These are phyloP conservation scores for Bisporella sp. DNA, from an alignment of 2,329 filamentous ascomycete genomes.

Conservation along the genomic window DNA sequence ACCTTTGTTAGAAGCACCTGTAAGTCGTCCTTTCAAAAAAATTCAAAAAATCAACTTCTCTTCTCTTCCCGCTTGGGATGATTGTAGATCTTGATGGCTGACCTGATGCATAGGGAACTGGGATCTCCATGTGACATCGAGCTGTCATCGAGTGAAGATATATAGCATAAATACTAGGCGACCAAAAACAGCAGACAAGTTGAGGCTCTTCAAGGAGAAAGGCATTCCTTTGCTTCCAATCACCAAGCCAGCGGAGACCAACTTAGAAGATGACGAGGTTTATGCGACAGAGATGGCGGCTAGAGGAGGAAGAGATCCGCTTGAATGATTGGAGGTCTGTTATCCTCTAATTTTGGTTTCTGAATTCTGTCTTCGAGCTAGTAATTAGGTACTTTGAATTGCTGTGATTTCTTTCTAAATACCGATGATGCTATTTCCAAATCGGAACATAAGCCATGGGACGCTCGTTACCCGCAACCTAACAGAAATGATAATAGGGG, in stretches of 20 bases:
- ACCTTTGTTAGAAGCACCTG: slow-evolving; percentile 45
- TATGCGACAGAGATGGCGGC: neutral
- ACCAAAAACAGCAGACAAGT: slow-evolving; percentile 6
- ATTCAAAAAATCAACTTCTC: neutral
- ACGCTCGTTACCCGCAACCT: too few relatives aligned
- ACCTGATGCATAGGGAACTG: slow-evolving; percentile 39
- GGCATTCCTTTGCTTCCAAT: slow-evolving; percentile 10
- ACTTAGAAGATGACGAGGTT: neutral
- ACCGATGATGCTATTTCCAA: too few relatives aligned
- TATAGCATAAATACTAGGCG: slow-evolving; percentile 54
- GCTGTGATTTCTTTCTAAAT: too few relatives aligned
- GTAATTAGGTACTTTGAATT: too few relatives aligned
- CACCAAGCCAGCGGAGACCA: slow-evolving; percentile 5
- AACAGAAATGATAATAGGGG: too few relatives aligned
- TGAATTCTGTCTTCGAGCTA: too few relatives aligned
- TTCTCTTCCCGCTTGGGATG: neutral
- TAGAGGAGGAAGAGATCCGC: neutral
- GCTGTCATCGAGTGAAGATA: slow-evolving; percentile 51
- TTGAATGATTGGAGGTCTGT: neutral
- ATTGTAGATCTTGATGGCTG: neutral
- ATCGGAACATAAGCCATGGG: too few relatives aligned
- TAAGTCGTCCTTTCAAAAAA: slow-evolving; percentile 7
- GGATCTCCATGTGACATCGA: slow-evolving; percentile 58
- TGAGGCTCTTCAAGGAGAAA: slow-evolving; percentile 8
- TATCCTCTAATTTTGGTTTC: neutral